Conservation (phyloP, 805 yeast species). For the Candida tallmaniae region DNA sequence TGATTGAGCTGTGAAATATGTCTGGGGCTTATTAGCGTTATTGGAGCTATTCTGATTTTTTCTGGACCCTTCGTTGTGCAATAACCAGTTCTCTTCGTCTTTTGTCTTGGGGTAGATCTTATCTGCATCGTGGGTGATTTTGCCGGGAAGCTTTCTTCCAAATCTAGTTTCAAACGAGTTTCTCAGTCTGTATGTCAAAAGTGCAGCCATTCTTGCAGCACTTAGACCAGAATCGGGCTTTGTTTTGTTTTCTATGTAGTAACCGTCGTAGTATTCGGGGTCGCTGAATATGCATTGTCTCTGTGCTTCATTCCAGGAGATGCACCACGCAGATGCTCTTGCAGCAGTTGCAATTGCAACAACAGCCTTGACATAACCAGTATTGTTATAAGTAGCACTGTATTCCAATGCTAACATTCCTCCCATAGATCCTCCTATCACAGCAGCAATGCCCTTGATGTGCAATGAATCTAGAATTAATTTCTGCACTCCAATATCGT, state of each 20-base stretch:
- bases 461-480: constrained; percentile 74
- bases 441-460: constrained; percentile 75
- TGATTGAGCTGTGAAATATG: constrained; percentile 90
- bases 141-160: constrained; percentile 60
- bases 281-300: constrained; percentile 94
- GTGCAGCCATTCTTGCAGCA: constrained; percentile 97
- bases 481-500: constrained; percentile 79
- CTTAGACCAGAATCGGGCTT: constrained; percentile 85
- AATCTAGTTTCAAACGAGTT: constrained; percentile 88
- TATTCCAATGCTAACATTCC: constrained; percentile 95
- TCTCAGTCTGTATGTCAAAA: constrained; percentile 86
- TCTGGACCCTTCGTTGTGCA: constrained; percentile 81
- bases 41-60: neutral
- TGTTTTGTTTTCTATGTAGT: constrained; percentile 62
- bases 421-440: constrained; percentile 98
- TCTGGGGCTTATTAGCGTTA: constrained; percentile 25
- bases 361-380: constrained; percentile 60
- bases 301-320: constrained; percentile 98
- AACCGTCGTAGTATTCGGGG: constrained; percentile 90
- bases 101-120: constrained; percentile 42
- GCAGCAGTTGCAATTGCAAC: constrained; percentile 93
- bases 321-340: constrained; percentile 96
- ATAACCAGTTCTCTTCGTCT: constrained; percentile 72
- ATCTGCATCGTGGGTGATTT: constrained; percentile 17
- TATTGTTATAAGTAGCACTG: constrained; percentile 57